Conservation (phyloP, 2,329 filamentous ascomycete genomes). For the Penicillium rolfsii region DNA sequence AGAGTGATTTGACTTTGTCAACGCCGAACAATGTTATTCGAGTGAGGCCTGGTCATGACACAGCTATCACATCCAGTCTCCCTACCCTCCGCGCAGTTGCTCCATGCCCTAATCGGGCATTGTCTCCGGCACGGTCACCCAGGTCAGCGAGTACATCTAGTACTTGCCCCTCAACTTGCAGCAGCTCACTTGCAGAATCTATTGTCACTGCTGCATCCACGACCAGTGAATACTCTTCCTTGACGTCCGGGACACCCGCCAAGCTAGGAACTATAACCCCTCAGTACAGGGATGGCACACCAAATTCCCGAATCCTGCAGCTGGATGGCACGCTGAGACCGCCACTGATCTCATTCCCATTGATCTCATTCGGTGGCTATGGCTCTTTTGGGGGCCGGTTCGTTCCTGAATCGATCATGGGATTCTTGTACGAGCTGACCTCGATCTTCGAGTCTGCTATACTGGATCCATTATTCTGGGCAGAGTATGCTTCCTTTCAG, state of each 20-base stretch:
- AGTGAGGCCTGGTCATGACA: constrained; percentile 12
- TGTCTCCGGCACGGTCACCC: constrained; percentile 4
- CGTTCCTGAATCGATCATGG: constrained; percentile 34
- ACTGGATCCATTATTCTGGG: constrained; percentile 34
- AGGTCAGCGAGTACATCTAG: constrained; percentile 12
- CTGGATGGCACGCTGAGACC: constrained; percentile 25
- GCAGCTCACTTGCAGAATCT: constrained; percentile 21
- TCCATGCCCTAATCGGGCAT: neutral
- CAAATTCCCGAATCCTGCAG: constrained; percentile 29
- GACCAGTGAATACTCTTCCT: constrained; percentile 19
- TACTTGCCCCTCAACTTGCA: constrained; percentile 13
- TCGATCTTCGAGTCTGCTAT: constrained; percentile 30
- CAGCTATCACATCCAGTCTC: constrained; percentile 7
- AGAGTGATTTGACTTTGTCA: constrained; percentile 1
- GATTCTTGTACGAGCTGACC: constrained; percentile 31
- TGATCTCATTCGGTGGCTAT: constrained; percentile 29
- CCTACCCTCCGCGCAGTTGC: neutral
- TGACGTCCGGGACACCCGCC: constrained; percentile 9
- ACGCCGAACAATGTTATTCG: constrained; percentile 10
- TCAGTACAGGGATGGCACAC: constrained; percentile 17
- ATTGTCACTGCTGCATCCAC: constrained; percentile 18
- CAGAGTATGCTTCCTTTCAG: constrained; percentile 29
- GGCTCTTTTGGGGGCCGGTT: constrained; percentile 34
- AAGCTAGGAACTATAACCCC: constrained; percentile 12
- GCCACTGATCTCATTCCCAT: constrained; percentile 28